phyloP scores from a whole-genome alignment of 2,329 filamentous ascomycete genomes.

The Pseudocercospora pini-densiflorae region DNA sequence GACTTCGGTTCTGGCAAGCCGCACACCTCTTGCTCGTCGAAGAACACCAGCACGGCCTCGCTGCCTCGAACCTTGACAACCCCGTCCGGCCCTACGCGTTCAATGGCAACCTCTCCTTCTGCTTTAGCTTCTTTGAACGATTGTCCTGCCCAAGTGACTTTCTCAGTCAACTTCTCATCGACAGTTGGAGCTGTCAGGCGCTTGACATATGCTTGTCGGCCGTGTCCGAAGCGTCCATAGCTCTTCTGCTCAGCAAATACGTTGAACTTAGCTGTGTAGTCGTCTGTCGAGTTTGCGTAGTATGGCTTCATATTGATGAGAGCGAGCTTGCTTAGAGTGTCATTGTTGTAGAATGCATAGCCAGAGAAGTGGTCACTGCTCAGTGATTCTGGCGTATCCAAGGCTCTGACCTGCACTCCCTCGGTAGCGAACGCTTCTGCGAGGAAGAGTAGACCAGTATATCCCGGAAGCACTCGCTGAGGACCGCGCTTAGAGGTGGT shows the following conservation, averaged over 20 bases:
- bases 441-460: slow-evolving; percentile 35
- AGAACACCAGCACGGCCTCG: slow-evolving; percentile 37
- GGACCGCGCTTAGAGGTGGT: slow-evolving; percentile 31
- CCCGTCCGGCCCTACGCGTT: slow-evolving; percentile 26
- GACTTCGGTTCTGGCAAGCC: neutral
- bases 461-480: slow-evolving; percentile 35
- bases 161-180: slow-evolving; percentile 31
- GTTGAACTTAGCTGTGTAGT: slow-evolving; percentile 30
- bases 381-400: slow-evolving; percentile 29
- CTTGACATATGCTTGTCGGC: slow-evolving; percentile 27
- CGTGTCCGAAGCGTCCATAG: slow-evolving; percentile 3
- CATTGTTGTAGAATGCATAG: slow-evolving; percentile 34
- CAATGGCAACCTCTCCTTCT: slow-evolving; percentile 26
- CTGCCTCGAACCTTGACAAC: slow-evolving; percentile 34
- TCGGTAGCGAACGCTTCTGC: slow-evolving; percentile 36
- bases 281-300: slow-evolving; percentile 35
- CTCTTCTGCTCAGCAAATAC: slow-evolving; percentile 15
- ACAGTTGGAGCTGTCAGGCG: slow-evolving; percentile 36
- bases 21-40: slow-evolving; percentile 24
- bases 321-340: slow-evolving; percentile 34
- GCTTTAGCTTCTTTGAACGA: slow-evolving; percentile 33
- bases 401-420: slow-evolving; percentile 29
- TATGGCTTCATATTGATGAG: slow-evolving; percentile 37
- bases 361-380: slow-evolving; percentile 34
- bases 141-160: slow-evolving; percentile 37